These are phyloP conservation scores for Phenoliferia sp. DNA, from an alignment of 1,284 basidiomycete species.

Conservation along the genomic window DNA sequence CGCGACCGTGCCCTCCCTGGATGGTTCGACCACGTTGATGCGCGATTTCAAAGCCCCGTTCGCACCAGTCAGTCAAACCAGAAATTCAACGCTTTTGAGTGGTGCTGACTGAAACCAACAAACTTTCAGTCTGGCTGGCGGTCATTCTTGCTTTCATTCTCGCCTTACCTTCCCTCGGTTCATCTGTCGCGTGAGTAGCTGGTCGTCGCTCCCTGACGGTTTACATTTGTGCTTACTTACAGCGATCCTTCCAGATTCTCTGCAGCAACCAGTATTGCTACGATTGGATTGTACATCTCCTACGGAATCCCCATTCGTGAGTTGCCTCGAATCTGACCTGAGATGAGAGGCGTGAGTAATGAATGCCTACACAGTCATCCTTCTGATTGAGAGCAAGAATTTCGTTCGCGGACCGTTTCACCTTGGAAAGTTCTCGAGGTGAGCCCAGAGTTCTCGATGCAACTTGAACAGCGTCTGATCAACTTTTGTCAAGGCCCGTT, in stretches of 20 bases:
- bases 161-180: slow-evolving; percentile 64
- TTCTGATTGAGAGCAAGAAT: slow-evolving; percentile 55
- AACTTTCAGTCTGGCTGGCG: slow-evolving; percentile 62
- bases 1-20: slow-evolving; percentile 49
- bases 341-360: not conserved
- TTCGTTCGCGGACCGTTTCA: slow-evolving; percentile 65
- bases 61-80: slow-evolving; percentile 55
- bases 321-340: not conserved
- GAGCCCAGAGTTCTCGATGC: slow-evolving; percentile 47
- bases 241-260: slow-evolving; percentile 46
- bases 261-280: slow-evolving; percentile 69
- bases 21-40: slow-evolving; percentile 62
- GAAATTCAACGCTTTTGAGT: not conserved
- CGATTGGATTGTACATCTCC: slow-evolving; percentile 54
- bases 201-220: not conserved
- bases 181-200: slow-evolving; percentile 51
- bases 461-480: slow-evolving; percentile 55
- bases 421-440: slow-evolving; percentile 58
- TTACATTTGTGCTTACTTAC: not conserved
- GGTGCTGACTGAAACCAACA: not conserved
- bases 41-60: slow-evolving; percentile 57
- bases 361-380: slow-evolving; percentile 59
- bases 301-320: not conserved
- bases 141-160: slow-evolving; percentile 69
- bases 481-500: slow-evolving; percentile 36